Conservation (phyloP, 1,284 basidiomycete genomes). For the Tilletia indica region DNA sequence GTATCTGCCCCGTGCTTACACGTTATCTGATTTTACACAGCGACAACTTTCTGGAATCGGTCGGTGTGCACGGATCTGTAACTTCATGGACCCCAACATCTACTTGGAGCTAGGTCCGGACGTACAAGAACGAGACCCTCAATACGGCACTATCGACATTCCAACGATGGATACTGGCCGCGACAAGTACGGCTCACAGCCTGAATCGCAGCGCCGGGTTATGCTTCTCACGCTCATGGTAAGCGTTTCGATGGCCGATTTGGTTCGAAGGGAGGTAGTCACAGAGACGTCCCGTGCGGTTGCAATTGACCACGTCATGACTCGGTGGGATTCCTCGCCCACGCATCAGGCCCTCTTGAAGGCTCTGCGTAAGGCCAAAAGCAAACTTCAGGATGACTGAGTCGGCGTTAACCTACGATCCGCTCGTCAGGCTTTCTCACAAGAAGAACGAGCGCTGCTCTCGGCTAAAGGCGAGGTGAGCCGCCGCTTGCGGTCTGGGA, state of each 20-base stretch:
- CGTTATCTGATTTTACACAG: not conserved
- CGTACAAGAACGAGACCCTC: not conserved
- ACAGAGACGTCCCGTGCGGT: not conserved
- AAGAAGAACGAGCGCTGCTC: no score
- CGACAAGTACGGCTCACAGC: not conserved
- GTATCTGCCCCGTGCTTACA: not conserved
- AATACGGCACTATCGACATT: not conserved
- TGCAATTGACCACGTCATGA: not conserved
- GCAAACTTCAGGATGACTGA: no score
- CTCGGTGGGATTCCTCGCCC: not conserved
- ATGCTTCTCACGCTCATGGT: not conserved
- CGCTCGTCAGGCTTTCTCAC: no score
- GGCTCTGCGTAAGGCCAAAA: not conserved
- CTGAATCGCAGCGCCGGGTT: not conserved
- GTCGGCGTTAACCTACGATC: no score
- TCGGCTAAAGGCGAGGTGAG: no score
- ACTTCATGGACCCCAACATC: not conserved
- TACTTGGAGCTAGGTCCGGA: not conserved
- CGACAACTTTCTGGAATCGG: not conserved
- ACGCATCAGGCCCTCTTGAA: not conserved
- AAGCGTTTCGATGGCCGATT: not conserved
- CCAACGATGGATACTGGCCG: not conserved
- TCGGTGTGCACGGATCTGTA: not conserved
- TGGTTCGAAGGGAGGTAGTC: not conserved
- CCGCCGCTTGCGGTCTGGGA: no score